Conservation (phyloP, 306 rosid genomes). For the Prunus mume region DNA sequence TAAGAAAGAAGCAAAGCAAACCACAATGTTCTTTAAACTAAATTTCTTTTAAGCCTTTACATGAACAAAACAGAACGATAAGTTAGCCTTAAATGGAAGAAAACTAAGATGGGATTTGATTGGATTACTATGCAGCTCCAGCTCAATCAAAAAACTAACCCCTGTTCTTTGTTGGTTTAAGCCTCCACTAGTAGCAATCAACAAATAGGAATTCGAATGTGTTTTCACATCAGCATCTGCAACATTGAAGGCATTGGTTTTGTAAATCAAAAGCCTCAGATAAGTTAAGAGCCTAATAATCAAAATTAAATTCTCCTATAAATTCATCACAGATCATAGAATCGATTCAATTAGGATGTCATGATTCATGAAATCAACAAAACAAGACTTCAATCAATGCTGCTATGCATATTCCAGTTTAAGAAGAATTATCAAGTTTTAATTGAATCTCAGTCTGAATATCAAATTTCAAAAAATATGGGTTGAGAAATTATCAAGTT, state of each 20-base stretch:
- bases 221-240: conserved; percentile 72
- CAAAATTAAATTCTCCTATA: background rate
- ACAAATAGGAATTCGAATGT: conserved; percentile 55
- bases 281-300: background rate
- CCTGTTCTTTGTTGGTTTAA: conserved; percentile 97
- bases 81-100: background rate
- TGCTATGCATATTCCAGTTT: background rate
- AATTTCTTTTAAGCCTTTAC: too few relatives aligned
- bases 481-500: too few relatives aligned
- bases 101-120: background rate
- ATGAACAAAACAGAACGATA: background rate
- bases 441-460: background rate
- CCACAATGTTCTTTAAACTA: too few relatives aligned
- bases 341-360: background rate
- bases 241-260: background rate
- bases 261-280: background rate
- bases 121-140: background rate
- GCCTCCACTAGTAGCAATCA: conserved; percentile 87
- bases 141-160: conserved; percentile 40
- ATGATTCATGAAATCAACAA: background rate
- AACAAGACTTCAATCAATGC: background rate
- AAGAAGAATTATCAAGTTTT: background rate
- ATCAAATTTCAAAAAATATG: background rate
- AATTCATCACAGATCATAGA: background rate
- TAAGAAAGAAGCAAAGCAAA: background rate